A percentile compares a stretch with the other conserved stretches of the same genome.
phyloP scores from a whole-genome alignment of 495 filamentous ascomycete species.

The Hypoxylon subgilvum region DNA sequence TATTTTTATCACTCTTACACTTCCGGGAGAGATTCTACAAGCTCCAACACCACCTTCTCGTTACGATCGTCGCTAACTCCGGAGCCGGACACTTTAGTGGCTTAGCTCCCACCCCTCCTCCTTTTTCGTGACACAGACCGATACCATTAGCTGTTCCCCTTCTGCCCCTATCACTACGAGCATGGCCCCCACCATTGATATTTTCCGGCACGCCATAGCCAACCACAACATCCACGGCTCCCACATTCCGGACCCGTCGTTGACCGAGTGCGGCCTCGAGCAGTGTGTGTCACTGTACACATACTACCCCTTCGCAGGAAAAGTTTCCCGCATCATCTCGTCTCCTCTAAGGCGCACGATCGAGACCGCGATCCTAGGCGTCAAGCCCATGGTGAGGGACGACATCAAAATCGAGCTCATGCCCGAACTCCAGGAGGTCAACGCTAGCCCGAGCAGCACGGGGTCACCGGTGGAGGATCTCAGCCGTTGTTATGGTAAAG shows the following conservation, averaged over 20 bases:
- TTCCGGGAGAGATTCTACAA: no score
- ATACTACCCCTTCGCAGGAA: constrained; percentile 59
- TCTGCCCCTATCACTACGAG: no score
- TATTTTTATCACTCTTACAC: no score
- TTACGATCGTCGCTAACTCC: no score
- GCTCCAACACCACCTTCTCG: no score
- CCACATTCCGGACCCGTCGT: constrained; percentile 66
- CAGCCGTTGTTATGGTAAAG: constrained; percentile 44
- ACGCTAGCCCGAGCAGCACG: constrained; percentile 71
- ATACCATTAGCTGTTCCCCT: no score
- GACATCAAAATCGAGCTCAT: constrained; percentile 13
- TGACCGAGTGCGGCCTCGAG: constrained; percentile 69
- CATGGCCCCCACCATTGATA: constrained; percentile 54
- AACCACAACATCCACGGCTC: constrained; percentile 69
- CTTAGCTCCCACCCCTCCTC: no score
- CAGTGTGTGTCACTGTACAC: constrained; percentile 64
- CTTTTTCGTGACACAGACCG: no score
- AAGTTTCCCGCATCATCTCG: constrained; percentile 67
- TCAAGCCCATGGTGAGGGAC: constrained; percentile 45
- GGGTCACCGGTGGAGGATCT: constrained; percentile 60
- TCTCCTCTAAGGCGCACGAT: constrained; percentile 77
- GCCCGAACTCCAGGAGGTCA: constrained; percentile 57
- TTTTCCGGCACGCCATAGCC: constrained; percentile 55
- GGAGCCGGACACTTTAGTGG: no score
- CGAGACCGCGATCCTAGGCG: constrained; percentile 69